These are phyloP conservation scores for Waltergamsia citrina DNA, from an alignment of 2,329 filamentous ascomycete species.

Conservation along the genomic window DNA sequence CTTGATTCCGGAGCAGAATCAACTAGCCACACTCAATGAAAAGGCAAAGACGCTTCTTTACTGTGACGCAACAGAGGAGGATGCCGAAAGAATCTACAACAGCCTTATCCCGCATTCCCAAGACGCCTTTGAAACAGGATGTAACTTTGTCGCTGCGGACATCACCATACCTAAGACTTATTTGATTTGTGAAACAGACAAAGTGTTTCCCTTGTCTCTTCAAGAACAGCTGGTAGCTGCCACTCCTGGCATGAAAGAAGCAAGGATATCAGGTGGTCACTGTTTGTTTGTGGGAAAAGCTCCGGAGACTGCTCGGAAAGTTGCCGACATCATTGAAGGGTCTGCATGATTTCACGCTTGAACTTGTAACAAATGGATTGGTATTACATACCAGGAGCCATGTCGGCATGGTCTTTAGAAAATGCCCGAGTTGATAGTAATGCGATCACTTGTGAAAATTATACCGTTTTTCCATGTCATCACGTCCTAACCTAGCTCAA, in stretches of 20 bases:
- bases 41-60: neutral
- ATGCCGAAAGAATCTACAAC: neutral
- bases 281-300: neutral
- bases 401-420: too few relatives aligned
- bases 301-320: neutral
- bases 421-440: too few relatives aligned
- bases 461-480: too few relatives aligned
- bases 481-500: too few relatives aligned
- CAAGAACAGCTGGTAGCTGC: neutral
- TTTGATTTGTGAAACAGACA: conserved; percentile 92
- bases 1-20: neutral
- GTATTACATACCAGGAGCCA: too few relatives aligned
- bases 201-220: conserved; percentile 89
- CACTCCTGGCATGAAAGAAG: neutral
- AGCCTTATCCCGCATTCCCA: neutral
- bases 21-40: neutral
- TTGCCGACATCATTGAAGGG: too few relatives aligned
- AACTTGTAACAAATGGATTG: too few relatives aligned
- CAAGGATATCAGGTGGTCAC: neutral
- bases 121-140: neutral
- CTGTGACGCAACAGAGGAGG: neutral
- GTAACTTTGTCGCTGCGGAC: neutral
- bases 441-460: too few relatives aligned
- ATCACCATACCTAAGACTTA: neutral
- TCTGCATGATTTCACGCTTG: too few relatives aligned